These are phyloP conservation scores for Ascochyta rabiei DNA, from an alignment of 2,329 filamentous ascomycete species.

Conservation along the genomic window DNA sequence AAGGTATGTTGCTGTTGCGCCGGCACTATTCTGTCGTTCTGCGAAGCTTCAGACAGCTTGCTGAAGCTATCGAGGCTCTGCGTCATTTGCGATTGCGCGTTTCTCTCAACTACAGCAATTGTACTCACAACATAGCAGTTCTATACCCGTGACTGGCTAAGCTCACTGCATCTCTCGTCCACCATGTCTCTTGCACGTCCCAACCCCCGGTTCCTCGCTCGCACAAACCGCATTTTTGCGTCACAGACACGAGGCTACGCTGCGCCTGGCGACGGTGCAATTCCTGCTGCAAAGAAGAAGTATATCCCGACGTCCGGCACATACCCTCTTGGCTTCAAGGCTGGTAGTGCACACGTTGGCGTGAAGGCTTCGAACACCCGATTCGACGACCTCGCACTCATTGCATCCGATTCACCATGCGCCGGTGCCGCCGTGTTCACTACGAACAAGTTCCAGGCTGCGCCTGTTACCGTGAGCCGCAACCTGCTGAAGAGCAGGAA, in stretches of 20 bases:
- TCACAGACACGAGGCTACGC: constrained; percentile 62
- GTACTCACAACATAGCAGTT: constrained; percentile 8
- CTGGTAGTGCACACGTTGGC: constrained; percentile 86
- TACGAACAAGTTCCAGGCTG: constrained; percentile 97
- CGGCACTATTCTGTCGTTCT: background rate
- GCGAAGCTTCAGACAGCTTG: background rate
- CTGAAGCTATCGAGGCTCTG: constrained; percentile 9
- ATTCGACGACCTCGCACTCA: constrained; percentile 87
- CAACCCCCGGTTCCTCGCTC: constrained; percentile 35
- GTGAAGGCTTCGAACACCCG: constrained; percentile 92
- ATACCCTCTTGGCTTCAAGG: constrained; percentile 89
- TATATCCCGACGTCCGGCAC: constrained; percentile 85
- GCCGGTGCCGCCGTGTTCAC: constrained; percentile 93
- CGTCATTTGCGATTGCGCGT: constrained; percentile 14
- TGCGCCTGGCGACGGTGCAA: constrained; percentile 61
- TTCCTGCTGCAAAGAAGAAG: constrained; percentile 84
- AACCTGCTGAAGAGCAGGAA: constrained; percentile 70
- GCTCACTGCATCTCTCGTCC: background rate
- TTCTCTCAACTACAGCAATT: background rate
- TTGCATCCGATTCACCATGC: constrained; percentile 85
- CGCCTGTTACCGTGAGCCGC: constrained; percentile 85
- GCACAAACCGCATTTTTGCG: constrained; percentile 30
- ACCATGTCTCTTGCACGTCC: constrained; percentile 43
- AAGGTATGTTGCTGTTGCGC: constrained; percentile 5
- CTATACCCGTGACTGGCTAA: background rate